Percentiles rank a stretch among this genome's conserved stretches.
Conservation (phyloP, 2,329 filamentous ascomycete species). For the Dryadomyces quercivorus region DNA sequence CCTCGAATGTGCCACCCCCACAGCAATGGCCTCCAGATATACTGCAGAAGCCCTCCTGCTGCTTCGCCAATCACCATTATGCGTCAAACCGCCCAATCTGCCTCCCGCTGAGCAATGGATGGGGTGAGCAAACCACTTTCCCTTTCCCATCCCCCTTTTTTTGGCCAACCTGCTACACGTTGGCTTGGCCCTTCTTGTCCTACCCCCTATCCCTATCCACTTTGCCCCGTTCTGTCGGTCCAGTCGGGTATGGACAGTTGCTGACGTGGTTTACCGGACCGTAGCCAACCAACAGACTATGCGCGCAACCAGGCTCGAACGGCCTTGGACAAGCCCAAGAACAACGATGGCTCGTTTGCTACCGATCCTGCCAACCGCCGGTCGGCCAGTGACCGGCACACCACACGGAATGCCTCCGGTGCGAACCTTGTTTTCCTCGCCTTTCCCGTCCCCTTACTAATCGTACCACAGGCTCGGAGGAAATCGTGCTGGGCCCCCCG, state of each 20-base stretch:
- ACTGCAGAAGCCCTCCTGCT: slow-evolving; percentile 62
- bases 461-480: slow-evolving; percentile 49
- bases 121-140: slow-evolving; percentile 55
- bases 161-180: not conserved
- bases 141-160: not conserved
- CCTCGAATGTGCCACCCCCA: slow-evolving; percentile 2
- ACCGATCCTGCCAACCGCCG: slow-evolving; percentile 40
- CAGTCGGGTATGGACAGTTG: not conserved
- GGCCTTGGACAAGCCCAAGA: slow-evolving; percentile 33
- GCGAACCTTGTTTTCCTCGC: slow-evolving; percentile 17
- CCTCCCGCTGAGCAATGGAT: slow-evolving; percentile 92
- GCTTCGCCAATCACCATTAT: slow-evolving; percentile 72
- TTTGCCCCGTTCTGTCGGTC: not conserved
- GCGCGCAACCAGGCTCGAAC: slow-evolving; percentile 24
- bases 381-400: slow-evolving; percentile 37
- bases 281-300: slow-evolving; percentile 6
- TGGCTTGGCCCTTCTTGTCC: slow-evolving; percentile 2
- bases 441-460: not conserved
- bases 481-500: slow-evolving; percentile 75
- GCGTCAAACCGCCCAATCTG: slow-evolving; percentile 64
- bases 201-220: not conserved
- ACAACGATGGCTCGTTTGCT: slow-evolving; percentile 29
- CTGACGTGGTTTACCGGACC: not conserved
- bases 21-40: slow-evolving; percentile 51
- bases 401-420: slow-evolving; percentile 46